phyloP scores from a whole-genome alignment of 352 stramenopile genomes.

The Globisporangium yorkense region DNA sequence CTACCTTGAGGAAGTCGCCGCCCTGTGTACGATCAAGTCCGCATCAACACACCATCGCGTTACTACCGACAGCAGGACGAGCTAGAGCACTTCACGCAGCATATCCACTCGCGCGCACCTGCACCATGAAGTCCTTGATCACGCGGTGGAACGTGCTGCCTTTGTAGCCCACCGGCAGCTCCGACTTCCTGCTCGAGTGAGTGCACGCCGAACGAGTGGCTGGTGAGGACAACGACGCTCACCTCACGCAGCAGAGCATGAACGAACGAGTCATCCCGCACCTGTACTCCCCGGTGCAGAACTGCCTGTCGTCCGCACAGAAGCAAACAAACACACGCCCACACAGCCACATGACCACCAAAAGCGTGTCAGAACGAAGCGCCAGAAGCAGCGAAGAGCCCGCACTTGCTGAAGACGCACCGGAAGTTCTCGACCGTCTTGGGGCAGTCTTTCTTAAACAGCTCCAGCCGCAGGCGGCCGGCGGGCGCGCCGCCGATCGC shows the following conservation, averaged over 20 bases:
- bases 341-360: not conserved
- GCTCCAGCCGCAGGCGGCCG: constrained; percentile 92
- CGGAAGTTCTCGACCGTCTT: constrained; percentile 97
- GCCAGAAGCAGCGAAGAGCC: not conserved
- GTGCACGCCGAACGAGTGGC: too few relatives aligned
- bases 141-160: constrained; percentile 86
- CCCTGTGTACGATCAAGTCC: too few relatives aligned
- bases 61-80: not conserved
- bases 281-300: constrained; percentile 96
- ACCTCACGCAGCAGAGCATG: too few relatives aligned
- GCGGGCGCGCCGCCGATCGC: constrained; percentile 81
- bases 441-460: constrained; percentile 95
- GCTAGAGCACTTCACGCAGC: not conserved
- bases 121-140: constrained; percentile 92
- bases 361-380: not conserved
- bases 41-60: too few relatives aligned
- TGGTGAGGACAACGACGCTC: not conserved
- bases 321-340: not conserved
- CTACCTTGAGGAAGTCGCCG: too few relatives aligned
- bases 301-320: constrained; percentile 56
- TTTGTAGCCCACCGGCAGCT: constrained; percentile 87
- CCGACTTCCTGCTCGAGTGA: constrained; percentile 52
- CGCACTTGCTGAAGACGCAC: constrained; percentile 13
- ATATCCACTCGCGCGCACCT: constrained; percentile 12
- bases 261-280: constrained; percentile 7